phyloP scores from a whole-genome alignment of 768 basidiomycete genomes.

The Psilocybe cyanescens region DNA sequence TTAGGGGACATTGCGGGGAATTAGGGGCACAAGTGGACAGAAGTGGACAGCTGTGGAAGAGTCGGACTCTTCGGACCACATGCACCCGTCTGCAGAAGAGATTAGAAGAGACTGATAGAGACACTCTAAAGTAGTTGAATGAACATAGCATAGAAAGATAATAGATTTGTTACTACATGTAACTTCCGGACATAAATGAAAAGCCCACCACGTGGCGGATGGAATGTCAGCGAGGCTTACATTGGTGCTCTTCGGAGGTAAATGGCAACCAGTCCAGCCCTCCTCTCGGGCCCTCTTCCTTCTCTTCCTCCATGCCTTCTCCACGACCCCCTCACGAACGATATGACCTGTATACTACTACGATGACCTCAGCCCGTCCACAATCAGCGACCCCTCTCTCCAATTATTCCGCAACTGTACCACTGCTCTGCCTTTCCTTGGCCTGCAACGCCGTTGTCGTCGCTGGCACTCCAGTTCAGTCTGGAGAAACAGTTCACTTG shows the following conservation, averaged over 20 bases:
- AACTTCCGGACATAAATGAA: background rate
- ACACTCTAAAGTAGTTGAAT: too few species aligned
- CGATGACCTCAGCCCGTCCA: background rate
- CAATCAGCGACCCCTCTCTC: background rate
- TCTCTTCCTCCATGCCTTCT: conserved; percentile 21
- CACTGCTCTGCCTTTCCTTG: conserved; percentile 4
- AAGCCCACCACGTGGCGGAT: background rate
- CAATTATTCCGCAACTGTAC: background rate
- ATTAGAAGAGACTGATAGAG: too few species aligned
- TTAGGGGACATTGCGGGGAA: background rate
- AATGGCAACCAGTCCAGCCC: background rate
- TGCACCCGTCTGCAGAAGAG: too few species aligned
- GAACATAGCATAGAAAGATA: too few species aligned
- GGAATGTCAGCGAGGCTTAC: background rate
- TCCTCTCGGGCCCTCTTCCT: conserved; percentile 4
- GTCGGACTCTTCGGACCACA: background rate
- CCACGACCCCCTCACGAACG: conserved; percentile 24
- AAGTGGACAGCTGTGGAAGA: background rate
- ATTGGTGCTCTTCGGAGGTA: background rate
- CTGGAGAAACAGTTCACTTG: background rate
- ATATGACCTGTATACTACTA: conserved; percentile 10
- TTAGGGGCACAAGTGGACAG: background rate
- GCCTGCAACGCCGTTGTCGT: conserved; percentile 1
- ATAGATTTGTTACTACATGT: too few species aligned
- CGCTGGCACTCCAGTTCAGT: conserved; percentile 10